Percentiles rank a stretch among this genome's conserved stretches.
These are phyloP conservation scores for Malus sylvestris DNA, from an alignment of 306 rosid genomes.

Conservation along the genomic window DNA sequence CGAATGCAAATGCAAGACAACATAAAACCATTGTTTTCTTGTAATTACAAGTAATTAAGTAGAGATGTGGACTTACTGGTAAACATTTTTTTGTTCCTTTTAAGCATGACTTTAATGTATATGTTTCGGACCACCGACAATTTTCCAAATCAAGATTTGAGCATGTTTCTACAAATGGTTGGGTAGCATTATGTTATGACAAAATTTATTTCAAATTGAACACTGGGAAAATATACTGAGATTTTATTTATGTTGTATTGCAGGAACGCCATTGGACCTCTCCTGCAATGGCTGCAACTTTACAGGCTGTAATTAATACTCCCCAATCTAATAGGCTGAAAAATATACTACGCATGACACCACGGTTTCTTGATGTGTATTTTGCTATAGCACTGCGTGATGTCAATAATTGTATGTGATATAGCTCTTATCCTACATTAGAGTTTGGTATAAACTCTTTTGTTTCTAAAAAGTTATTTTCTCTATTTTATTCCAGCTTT, in stretches of 20 bases:
- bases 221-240: slow-evolving; percentile 1
- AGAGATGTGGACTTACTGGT: background rate
- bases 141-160: background rate
- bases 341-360: slow-evolving; percentile 54
- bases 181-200: background rate
- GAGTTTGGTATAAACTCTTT: slow-evolving; percentile 10
- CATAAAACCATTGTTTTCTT: background rate
- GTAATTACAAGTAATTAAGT: background rate
- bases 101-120: background rate
- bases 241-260: slow-evolving; percentile 16
- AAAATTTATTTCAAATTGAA: background rate
- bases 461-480: slow-evolving; percentile 10
- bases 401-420: slow-evolving; percentile 73
- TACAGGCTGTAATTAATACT: slow-evolving; percentile 54
- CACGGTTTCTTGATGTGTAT: slow-evolving; percentile 71
- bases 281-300: slow-evolving; percentile 61
- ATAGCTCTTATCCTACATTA: slow-evolving; percentile 9
- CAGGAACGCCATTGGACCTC: slow-evolving; percentile 98
- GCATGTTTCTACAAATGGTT: background rate
- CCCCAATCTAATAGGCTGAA: slow-evolving; percentile 82
- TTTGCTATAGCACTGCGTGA: slow-evolving; percentile 57
- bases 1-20: background rate
- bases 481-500: slow-evolving; percentile 58
- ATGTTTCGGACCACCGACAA: background rate
- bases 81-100: background rate